Percentiles rank a stretch among this genome's conserved stretches.
These are phyloP conservation scores for Arxiozyma telluris DNA, from an alignment of 1,139 yeast genomes.

Conservation along the genomic window DNA sequence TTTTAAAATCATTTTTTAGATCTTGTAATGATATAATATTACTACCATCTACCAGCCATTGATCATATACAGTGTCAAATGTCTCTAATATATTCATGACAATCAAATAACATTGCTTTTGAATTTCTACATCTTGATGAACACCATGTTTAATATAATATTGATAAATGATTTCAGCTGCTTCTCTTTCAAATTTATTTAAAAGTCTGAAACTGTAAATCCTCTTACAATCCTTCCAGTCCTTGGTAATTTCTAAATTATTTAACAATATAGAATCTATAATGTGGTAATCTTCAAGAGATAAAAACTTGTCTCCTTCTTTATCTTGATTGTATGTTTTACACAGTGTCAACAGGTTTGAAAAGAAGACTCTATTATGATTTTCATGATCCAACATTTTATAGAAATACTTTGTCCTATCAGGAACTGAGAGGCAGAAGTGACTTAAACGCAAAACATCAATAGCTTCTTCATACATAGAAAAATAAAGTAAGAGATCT, in stretches of 20 bases:
- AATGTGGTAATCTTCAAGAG: conserved; percentile 37
- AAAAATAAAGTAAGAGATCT: conserved; percentile 21
- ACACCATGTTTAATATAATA: conserved; percentile 12
- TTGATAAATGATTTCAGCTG: conserved; percentile 26
- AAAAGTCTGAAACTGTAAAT: conserved; percentile 25
- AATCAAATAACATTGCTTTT: conserved; percentile 20
- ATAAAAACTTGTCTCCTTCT: conserved; percentile 12
- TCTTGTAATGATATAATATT: conserved; percentile 29
- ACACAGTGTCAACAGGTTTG: conserved; percentile 20
- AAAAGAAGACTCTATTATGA: conserved; percentile 17
- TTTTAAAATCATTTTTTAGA: conserved; percentile 17
- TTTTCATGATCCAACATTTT: conserved; percentile 20
- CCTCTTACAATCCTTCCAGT: conserved; percentile 22
- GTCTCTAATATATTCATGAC: conserved; percentile 23
- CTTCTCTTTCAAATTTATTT: conserved; percentile 26
- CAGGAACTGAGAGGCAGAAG: conserved; percentile 12
- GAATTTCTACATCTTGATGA: conserved; percentile 8
- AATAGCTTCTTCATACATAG: conserved; percentile 23
- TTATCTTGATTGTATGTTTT: conserved; percentile 5
- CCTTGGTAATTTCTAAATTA: conserved; percentile 9
- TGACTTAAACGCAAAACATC: conserved; percentile 28
- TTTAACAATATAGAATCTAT: conserved; percentile 35
- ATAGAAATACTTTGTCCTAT: conserved; percentile 20
- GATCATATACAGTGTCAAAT: conserved; percentile 39
- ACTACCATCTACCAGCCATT: conserved; percentile 42